Base-by-base conservation (phyloP, 2,329 filamentous ascomycete species). In the Fusarium longipes region DNA sequence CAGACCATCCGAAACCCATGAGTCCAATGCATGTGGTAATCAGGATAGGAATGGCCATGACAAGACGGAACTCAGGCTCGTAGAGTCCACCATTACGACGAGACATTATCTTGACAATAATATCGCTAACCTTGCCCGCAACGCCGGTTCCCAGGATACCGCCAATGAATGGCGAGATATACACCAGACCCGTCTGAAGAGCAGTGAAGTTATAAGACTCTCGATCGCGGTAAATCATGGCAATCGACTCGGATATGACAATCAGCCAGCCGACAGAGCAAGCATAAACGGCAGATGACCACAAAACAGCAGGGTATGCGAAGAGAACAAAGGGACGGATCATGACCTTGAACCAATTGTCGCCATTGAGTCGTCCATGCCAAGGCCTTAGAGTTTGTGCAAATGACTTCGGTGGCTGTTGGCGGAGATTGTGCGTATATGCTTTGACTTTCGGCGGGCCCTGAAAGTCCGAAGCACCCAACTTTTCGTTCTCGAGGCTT, bases 1-100 rank as follows among this genome's bases (percentile, higher is more conserved):
- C 93, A 11, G 91, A 93, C 96, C 95, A 98, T n/a, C 95, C 95
- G 74, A 96, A 98, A 3, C 93, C 95, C 89, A 97, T 97, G 17
- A 98, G 85, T 0, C 96, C 96, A 30, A 95, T 88, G 2, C 89
- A 88, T 0, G 94, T 97, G 5, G 89, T 88, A 53, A 97, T 73
- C 1, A 90, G 83, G 30, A 97, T 89, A 0, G 94, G 95, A 5
- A 90, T 79, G 0, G 89, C 92, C 95, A 98, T 97, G 40, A 97
- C 86, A 0, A 97, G 86, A 8, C 94, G 88, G 74, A 96, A 98
- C 77, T 98, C 95, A 1, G 95, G 95, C 77, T 98, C 95, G 76
- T 97, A 98, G 4, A 98, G 82, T 3, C 95, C 95, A n/a, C 92
- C 93, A 70, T 98, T 98, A 27, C 89, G 89, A 33, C 89, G 86